Evolutionary conservation across 1,139 yeast species (phyloP).

Genomic region (Groenewaldozyma sp.): DNA sequence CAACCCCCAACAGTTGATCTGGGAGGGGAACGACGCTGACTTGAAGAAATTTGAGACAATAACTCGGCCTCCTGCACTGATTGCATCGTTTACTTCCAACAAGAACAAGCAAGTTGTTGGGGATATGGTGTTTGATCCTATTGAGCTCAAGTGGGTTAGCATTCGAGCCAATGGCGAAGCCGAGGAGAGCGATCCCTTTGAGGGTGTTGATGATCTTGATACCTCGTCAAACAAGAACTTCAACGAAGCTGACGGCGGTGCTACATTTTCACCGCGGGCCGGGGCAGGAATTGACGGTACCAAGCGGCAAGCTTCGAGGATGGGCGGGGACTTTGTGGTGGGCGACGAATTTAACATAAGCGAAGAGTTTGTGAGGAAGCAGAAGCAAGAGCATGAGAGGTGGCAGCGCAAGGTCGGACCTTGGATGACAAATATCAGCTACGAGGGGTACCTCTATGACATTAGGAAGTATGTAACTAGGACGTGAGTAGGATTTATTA

Average conservation of each 20-base stretch:
- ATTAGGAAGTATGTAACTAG: not conserved
- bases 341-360: not conserved
- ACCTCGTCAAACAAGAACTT: too few relatives aligned
- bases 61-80: slow-evolving; percentile 28
- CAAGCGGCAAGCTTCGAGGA: not conserved
- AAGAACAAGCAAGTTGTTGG: slow-evolving; percentile 34
- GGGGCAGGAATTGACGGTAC: not conserved
- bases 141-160: slow-evolving; percentile 53
- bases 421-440: not conserved
- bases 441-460: not conserved
- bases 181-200: slow-evolving; percentile 41
- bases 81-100: slow-evolving; percentile 27
- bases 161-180: slow-evolving; percentile 29
- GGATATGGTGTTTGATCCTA: slow-evolving; percentile 56
- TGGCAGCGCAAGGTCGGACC: slow-evolving; percentile 1
- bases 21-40: slow-evolving; percentile 68
- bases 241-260: too few relatives aligned
- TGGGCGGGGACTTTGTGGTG: not conserved
- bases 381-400: not conserved
- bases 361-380: not conserved
- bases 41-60: slow-evolving; percentile 39
- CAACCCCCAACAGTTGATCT: slow-evolving; percentile 41
- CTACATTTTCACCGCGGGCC: not conserved
- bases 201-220: slow-evolving; percentile 39
- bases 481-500: not conserved